Evolutionary conservation across 2,329 filamentous ascomycete genomes (phyloP), one percentile per base, ranked within the genome.

Genomic region (Fusarium haematococcum): DNA sequence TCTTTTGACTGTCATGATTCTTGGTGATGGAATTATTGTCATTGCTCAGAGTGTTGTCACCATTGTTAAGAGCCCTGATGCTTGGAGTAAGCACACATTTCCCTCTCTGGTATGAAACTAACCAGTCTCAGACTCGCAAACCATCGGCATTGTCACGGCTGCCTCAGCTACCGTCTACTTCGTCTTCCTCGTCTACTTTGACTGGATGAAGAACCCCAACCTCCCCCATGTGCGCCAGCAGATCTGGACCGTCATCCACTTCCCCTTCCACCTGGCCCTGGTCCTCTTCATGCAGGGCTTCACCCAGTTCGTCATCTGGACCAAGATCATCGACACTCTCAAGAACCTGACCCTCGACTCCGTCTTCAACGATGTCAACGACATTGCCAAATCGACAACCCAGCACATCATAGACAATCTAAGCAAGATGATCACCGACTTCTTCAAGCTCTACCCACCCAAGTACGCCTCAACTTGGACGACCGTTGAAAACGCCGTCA

Each of bases 11-110:
- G 84, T 92, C 57, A 91, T 93, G 69, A 90, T 93, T 65, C 87
- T 93, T 67, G 91, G 91, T 16, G 91, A 93, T 76, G 90, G 90
- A 60, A 88, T 91, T 18, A 91, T 92, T 43, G 87, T 89, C n/a
- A 83, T 92, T 9, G 81, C 83, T 1, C 81, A 84, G 65, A 84
- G 84, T 39, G 88, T 92, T 20, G 88, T 87, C 45, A 87, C 85
- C 1, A 82, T 88, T 10, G 85, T 86, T 1, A 81, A 86, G 67
- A 81, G 81, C 32, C 82, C 83, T 1, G 81, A 83, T 59, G 75
- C 80, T 5, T 87, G 80, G 86, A 84, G 80, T 85, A 81, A 67
- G 78, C 74, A 4, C 9, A 4, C 9, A 6, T 23, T 20, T 1
- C 13, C 11, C 11, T 2, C 32, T 56, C 0, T 8, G 33, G 7